A percentile compares a stretch with the other conserved stretches of the same genome.
Conservation (phyloP, 495 filamentous ascomycete genomes). For the Aspergillus steynii region DNA sequence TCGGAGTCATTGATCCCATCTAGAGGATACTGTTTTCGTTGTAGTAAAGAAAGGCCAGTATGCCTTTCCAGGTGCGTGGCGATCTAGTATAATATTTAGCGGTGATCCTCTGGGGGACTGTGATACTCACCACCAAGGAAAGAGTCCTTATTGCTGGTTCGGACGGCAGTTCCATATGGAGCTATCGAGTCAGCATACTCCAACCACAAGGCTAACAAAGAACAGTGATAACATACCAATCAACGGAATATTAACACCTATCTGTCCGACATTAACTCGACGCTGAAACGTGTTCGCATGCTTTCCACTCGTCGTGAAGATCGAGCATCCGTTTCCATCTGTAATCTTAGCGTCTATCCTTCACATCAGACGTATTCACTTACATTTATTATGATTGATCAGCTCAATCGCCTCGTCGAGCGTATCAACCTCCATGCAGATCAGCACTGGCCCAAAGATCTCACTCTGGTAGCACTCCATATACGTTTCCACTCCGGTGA, state of each 20-base stretch:
- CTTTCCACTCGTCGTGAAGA: slow-evolving; percentile 31
- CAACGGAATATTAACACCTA: slow-evolving; percentile 32
- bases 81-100: slow-evolving; percentile 15
- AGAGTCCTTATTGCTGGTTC: slow-evolving; percentile 31
- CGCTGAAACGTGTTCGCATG: slow-evolving; percentile 29
- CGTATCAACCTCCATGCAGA: slow-evolving; percentile 30
- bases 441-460: slow-evolving; percentile 34
- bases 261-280: slow-evolving; percentile 29
- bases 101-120: background rate
- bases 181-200: slow-evolving; percentile 13
- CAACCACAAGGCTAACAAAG: background rate
- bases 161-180: slow-evolving; percentile 26
- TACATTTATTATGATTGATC: slow-evolving; percentile 34
- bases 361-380: background rate
- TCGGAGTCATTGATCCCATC: slow-evolving; percentile 23
- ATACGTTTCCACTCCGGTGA: slow-evolving; percentile 27
- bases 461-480: slow-evolving; percentile 35
- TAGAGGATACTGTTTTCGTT: slow-evolving; percentile 28
- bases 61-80: slow-evolving; percentile 30
- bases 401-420: slow-evolving; percentile 30
- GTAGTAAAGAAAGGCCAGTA: slow-evolving; percentile 32
- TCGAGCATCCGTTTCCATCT: slow-evolving; percentile 31
- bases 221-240: slow-evolving; percentile 18
- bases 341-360: background rate
- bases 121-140: slow-evolving; percentile 28